Evolutionary conservation across 331 rosid species (phyloP).

Genomic region (Rhamnella rubrinervis): DNA sequence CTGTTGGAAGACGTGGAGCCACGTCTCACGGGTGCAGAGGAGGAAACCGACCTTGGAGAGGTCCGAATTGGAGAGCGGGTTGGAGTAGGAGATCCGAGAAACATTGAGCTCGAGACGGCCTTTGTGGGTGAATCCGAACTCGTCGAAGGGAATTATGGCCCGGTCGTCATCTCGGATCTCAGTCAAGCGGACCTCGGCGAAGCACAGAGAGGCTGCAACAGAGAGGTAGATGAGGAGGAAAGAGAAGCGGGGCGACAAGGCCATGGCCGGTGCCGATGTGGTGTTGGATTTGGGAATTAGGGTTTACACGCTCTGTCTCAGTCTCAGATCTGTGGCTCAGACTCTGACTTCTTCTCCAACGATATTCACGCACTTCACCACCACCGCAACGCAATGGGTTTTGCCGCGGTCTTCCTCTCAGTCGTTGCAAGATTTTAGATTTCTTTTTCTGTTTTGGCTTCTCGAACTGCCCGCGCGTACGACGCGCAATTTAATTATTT

Average conservation of each 20-base stretch:
- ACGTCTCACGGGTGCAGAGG: constrained; percentile 66
- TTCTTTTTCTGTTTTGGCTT: no score
- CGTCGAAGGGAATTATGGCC: constrained; percentile 64
- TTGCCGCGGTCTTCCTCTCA: not conserved
- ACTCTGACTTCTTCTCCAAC: no score
- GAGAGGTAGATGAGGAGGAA: constrained; percentile 11
- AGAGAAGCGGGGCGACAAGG: constrained; percentile 7
- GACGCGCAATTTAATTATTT: no score
- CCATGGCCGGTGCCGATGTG: not conserved
- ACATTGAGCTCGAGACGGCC: constrained; percentile 75
- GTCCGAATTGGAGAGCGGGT: constrained; percentile 39
- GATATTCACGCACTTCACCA: no score
- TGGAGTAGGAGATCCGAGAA: constrained; percentile 45
- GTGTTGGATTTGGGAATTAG: not conserved
- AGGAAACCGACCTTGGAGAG: constrained; percentile 73
- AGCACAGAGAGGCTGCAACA: constrained; percentile 9
- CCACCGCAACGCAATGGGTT: no score
- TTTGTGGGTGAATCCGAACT: constrained; percentile 76
- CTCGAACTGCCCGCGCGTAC: no score
- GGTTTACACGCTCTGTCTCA: no score
- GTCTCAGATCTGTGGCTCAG: no score
- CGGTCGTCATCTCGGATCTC: constrained; percentile 50
- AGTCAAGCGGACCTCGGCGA: constrained; percentile 47
- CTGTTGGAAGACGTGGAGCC: constrained; percentile 69
- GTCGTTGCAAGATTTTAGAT: not conserved